Percentiles rank a stretch among this genome's conserved stretches.
phyloP scores from a whole-genome alignment of 2,329 filamentous ascomycete genomes.

The Monilinia laxa region DNA sequence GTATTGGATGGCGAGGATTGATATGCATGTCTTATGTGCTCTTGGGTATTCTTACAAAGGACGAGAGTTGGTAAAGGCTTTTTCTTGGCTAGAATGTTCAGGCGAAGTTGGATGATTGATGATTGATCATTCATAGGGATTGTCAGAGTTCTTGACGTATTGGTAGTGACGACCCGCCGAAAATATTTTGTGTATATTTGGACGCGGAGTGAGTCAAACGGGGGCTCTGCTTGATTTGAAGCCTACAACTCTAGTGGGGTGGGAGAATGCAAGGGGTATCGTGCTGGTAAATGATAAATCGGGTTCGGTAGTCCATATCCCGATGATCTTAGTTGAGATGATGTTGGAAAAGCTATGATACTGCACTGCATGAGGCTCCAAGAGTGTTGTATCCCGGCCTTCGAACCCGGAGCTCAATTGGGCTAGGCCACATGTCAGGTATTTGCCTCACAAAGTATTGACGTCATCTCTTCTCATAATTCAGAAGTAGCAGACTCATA shows the following conservation, averaged over 20 bases:
- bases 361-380: no score
- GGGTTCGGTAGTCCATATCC: not conserved
- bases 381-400: not conserved
- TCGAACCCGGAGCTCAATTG: not conserved
- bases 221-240: not conserved
- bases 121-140: not conserved
- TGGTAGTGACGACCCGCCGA: not conserved
- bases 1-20: not conserved
- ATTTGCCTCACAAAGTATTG: not conserved
- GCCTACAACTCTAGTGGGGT: not conserved
- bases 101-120: not conserved
- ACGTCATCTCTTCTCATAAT: not conserved
- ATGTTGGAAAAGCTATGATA: not conserved
- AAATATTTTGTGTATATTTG: not conserved
- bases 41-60: not conserved
- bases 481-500: not conserved
- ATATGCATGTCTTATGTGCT: not conserved
- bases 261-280: not conserved
- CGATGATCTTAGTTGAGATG: not conserved
- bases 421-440: no score
- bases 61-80: not conserved
- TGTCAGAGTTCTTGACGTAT: not conserved
- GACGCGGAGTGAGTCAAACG: not conserved
- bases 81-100: not conserved
- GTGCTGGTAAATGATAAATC: not conserved